A percentile compares a stretch with the other conserved stretches of the same genome.
Conservation (phyloP, 2,329 filamentous ascomycete species). For the Pseudonectria foliicola region DNA sequence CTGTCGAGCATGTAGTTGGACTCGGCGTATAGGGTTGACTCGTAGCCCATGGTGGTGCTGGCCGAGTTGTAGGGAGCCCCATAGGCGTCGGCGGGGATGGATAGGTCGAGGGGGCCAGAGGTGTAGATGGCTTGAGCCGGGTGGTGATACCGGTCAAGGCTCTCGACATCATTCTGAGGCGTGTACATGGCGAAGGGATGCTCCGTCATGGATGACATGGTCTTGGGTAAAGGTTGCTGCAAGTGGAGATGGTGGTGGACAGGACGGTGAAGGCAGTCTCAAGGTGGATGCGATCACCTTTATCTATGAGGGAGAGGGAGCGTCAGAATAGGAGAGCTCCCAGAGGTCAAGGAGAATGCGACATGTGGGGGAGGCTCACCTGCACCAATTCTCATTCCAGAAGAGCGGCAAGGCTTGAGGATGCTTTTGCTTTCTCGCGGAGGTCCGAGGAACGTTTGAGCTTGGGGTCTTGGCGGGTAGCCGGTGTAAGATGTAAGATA, state of each 20-base stretch:
- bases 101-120: constrained; percentile 39
- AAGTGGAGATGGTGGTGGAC: constrained; percentile 9
- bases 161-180: constrained; percentile 26
- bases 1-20: constrained; percentile 38
- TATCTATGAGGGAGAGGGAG: constrained; percentile 11
- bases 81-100: constrained; percentile 40
- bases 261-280: constrained; percentile 13
- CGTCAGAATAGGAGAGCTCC: constrained; percentile 6
- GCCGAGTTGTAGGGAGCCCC: constrained; percentile 30
- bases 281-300: constrained; percentile 17
- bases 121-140: constrained; percentile 28
- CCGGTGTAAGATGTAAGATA: too few relatives aligned
- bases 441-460: constrained; percentile 15
- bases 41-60: constrained; percentile 35
- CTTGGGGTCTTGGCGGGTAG: constrained; percentile 4
- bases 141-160: constrained; percentile 40
- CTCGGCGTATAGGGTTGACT: constrained; percentile 42
- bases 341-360: constrained; percentile 7
- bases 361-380: constrained; percentile 16
- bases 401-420: constrained; percentile 13
- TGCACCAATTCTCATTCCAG: constrained; percentile 22
- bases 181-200: constrained; percentile 23
- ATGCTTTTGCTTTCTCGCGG: constrained; percentile 10
- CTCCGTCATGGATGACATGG: constrained; percentile 25
- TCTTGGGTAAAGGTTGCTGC: constrained; percentile 7